phyloP scores from a whole-genome alignment of 345 rosid species.

The Salix arbutifolia region DNA sequence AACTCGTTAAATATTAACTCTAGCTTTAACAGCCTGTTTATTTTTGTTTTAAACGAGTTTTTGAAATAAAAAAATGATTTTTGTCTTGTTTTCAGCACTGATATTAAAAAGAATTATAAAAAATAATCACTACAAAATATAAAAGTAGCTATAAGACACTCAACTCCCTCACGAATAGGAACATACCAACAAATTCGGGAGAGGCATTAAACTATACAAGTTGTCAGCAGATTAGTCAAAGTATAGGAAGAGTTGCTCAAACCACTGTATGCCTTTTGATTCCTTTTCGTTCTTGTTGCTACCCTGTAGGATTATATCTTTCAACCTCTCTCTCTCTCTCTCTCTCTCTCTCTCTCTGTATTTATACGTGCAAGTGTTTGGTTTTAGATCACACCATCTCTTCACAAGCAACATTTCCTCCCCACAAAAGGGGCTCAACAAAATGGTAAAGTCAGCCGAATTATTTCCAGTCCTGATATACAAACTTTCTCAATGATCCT shows the following conservation, averaged over 20 bases:
- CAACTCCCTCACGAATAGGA: background rate
- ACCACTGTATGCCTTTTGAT: slow-evolving; percentile 20
- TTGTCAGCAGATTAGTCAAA: background rate
- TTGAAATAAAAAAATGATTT: too few species aligned
- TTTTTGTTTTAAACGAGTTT: too few species aligned
- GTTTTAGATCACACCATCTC: background rate
- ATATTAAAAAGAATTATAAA: too few species aligned
- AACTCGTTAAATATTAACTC: background rate
- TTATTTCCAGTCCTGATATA: too few species aligned
- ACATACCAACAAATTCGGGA: background rate
- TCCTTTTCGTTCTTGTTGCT: slow-evolving; percentile 12
- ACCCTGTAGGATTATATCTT: background rate
- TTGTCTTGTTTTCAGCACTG: too few species aligned
- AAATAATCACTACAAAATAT: too few species aligned
- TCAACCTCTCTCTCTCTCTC: background rate
- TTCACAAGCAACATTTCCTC: background rate
- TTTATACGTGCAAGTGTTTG: background rate
- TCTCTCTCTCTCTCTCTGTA: background rate
- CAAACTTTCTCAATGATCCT: background rate
- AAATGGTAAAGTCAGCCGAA: slow-evolving; percentile 21
- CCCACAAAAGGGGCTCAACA: slow-evolving; percentile 5
- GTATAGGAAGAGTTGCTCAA: background rate
- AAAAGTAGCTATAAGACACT: background rate
- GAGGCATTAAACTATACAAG: background rate
- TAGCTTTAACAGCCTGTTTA: too few species aligned